Conservation (phyloP, 208 protist species). For the Leishmania turanica region DNA sequence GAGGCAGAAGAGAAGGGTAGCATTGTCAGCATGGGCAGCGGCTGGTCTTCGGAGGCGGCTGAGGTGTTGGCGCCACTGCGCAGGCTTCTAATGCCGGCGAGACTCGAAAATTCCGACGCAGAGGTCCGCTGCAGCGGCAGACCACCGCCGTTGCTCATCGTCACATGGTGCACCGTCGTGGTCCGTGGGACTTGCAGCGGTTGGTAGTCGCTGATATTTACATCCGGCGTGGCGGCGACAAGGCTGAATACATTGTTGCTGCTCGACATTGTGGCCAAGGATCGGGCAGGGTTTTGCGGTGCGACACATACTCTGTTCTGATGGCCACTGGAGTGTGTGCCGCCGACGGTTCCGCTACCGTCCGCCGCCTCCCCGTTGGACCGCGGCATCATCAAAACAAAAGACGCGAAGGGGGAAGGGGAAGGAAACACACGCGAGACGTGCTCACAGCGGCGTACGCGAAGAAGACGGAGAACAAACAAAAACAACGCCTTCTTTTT, state of each 20-base stretch:
- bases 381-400: constrained; percentile 1
- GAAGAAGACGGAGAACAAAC: neutral
- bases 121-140: neutral
- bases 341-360: neutral
- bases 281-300: neutral
- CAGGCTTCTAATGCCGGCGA: constrained; percentile 1
- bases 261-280: neutral
- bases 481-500: neutral
- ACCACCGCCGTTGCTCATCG: neutral
- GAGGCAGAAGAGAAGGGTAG: constrained; percentile 2
- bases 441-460: neutral
- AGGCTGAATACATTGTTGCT: constrained; percentile 1
- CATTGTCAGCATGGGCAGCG: constrained; percentile 21
- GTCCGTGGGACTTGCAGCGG: neutral
- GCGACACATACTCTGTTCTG: neutral
- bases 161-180: neutral
- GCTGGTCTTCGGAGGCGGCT: neutral
- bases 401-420: neutral
- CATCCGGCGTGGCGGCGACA: constrained; percentile 15
- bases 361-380: neutral
- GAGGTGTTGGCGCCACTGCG: neutral
- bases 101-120: neutral
- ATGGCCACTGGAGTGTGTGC: neutral
- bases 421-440: neutral
- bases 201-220: constrained; percentile 9